Base-by-base conservation (phyloP, 805 yeast genomes). In the Wickerhamiella galacta region DNA sequence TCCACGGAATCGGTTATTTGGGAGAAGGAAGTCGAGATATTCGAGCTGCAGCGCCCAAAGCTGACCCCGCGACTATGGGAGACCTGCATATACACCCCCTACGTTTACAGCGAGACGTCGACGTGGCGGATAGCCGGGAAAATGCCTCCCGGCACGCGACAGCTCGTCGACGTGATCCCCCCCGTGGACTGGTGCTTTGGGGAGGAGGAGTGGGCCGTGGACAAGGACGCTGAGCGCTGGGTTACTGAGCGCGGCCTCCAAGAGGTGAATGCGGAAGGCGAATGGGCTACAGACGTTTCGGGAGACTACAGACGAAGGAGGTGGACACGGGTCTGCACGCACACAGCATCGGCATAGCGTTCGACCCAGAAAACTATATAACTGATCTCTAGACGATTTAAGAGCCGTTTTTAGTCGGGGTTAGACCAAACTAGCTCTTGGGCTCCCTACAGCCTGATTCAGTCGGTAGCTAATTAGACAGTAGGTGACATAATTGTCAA, bases 101-200 rank as follows among this genome's bases (percentile, higher is more conserved):
- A 58, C 3, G 50, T 73, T 0, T 85, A 75, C 51, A 74, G 69
- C 36, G 48, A 51, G 14, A 52, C 53, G 16, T 72, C 73, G 40
- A 48, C 57, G 4, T 52, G 42, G 15, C 54, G 78, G 25, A 47
- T 54, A 24, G 56, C 66, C 12, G 64, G 63, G 32, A 67, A 64
- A 36, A 61, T 68, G 8, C 94, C 95, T 1, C 63, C 64, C 2
- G 93, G 93, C 0, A 70, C 70, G 0, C 51, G 57, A 14, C 54
- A 55, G 21, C 47, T 83, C 15, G 56, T 60, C 2, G 70, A 71
- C 16, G 68, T 83, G 1, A 43, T 48, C 18, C 74, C 92, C 1
- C 94, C 94, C 1, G 46, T 46, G 8, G 73, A 72, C 10, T 83
- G 95, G 95, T 60, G 62, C 37, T 83, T 72, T 49, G 74, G 69